Conservation (phyloP, 208 protist species). For the Strigomonas galati region DNA sequence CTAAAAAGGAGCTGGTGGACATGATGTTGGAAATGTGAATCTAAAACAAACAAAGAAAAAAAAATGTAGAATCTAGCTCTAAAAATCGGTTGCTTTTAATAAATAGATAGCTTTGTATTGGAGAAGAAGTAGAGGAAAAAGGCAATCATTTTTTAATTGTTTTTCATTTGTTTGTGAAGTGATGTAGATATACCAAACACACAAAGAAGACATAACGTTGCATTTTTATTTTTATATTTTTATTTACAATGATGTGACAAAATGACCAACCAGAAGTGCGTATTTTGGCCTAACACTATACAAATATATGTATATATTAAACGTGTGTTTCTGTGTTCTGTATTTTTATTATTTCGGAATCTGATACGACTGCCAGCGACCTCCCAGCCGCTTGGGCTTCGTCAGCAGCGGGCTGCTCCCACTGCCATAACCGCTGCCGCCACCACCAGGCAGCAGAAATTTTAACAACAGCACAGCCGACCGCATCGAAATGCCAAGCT, state of each 20-base stretch:
- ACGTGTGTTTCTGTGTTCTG: too few relatives aligned
- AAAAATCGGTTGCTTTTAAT: background rate
- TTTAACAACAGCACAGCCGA: slow-evolving; percentile 79
- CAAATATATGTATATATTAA: slow-evolving; percentile 9
- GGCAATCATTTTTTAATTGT: background rate
- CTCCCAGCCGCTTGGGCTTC: slow-evolving; percentile 24
- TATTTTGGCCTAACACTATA: background rate
- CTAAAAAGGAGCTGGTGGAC: background rate
- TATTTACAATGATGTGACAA: slow-evolving; percentile 1
- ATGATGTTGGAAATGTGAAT: background rate
- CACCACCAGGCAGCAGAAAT: slow-evolving; percentile 46
- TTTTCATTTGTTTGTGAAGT: background rate
- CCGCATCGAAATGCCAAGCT: slow-evolving; percentile 90
- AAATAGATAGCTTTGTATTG: too few relatives aligned
- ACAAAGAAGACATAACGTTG: background rate
- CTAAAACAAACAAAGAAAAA: background rate
- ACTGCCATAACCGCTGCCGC: background rate
- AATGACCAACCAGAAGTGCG: background rate
- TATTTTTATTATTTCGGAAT: slow-evolving; percentile 22
- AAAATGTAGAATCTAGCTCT: background rate
- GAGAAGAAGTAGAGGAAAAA: slow-evolving; percentile 7
- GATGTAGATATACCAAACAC: background rate
- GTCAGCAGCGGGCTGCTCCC: slow-evolving; percentile 4
- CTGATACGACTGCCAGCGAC: slow-evolving; percentile 75
- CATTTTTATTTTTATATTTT: background rate